phyloP scores from a whole-genome alignment of 179 eudicot genomes.

The Spergularia azorica region DNA sequence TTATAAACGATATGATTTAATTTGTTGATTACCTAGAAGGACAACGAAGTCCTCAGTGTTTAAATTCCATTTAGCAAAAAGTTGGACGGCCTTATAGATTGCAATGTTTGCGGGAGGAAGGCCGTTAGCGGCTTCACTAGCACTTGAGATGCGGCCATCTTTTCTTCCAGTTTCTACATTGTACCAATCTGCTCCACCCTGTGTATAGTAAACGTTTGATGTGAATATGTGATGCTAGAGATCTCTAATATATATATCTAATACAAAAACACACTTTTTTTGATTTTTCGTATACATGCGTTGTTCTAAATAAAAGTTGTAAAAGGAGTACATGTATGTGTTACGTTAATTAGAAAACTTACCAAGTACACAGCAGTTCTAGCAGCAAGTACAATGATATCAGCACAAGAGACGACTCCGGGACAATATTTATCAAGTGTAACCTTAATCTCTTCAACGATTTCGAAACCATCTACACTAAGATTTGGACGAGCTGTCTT shows the following conservation, averaged over 20 bases:
- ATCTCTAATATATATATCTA: no score
- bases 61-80: conserved; percentile 27
- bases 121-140: conserved; percentile 6
- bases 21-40: conserved; percentile 30
- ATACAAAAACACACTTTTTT: no score
- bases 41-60: conserved; percentile 35
- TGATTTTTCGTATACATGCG: no score
- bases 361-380: conserved; percentile 28
- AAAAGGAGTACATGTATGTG: no score
- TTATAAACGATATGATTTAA: no score
- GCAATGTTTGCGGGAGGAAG: conserved; percentile 21
- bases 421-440: conserved; percentile 35
- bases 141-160: conserved; percentile 37
- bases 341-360: neutral
- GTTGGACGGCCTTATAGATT: conserved; percentile 14
- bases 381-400: conserved; percentile 27
- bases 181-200: conserved; percentile 39
- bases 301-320: no score
- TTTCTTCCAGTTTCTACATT: conserved; percentile 33
- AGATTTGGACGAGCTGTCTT: conserved; percentile 15
- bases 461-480: conserved; percentile 23
- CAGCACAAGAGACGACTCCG: conserved; percentile 47
- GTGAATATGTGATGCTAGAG: no score
- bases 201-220: no score
- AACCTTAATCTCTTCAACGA: conserved; percentile 36